Evolutionary conservation across 2,329 filamentous ascomycete species (phyloP).

Genomic region (Capronia americana): DNA sequence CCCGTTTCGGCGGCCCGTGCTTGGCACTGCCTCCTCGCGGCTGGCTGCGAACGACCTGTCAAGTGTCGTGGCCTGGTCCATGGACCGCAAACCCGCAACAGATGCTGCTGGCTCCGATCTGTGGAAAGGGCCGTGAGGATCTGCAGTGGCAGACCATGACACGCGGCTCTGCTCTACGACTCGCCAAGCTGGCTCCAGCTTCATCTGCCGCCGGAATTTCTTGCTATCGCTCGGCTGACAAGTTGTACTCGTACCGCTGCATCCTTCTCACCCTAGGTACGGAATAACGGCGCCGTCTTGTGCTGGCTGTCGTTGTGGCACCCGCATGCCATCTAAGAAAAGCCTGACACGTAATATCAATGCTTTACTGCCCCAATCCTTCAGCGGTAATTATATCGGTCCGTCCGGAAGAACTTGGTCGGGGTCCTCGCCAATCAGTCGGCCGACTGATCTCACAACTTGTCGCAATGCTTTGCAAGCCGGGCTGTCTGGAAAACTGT

Average conservation of each 20-base stretch:
- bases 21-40: neutral
- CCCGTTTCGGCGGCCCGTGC: neutral
- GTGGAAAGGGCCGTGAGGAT: neutral
- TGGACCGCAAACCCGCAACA: neutral
- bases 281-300: neutral
- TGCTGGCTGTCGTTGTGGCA: neutral
- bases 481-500: constrained; percentile 90
- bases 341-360: neutral
- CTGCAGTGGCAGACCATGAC: neutral
- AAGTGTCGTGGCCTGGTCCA: neutral
- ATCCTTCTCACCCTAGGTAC: neutral
- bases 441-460: constrained; percentile 76
- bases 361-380: neutral
- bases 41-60: neutral
- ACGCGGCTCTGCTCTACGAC: constrained; percentile 7
- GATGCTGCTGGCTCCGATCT: neutral
- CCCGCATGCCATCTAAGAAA: neutral
- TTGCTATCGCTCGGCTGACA: neutral
- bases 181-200: constrained; percentile 10
- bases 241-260: constrained; percentile 1
- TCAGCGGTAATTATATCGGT: constrained; percentile 28
- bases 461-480: constrained; percentile 80
- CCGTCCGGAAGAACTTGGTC: constrained; percentile 54
- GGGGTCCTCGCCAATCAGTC: constrained; percentile 69
- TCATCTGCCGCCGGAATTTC: constrained; percentile 19